A percentile compares a stretch with the other conserved stretches of the same genome.
phyloP scores from a whole-genome alignment of 805 yeast species.

The Ogataea dorogensis region DNA sequence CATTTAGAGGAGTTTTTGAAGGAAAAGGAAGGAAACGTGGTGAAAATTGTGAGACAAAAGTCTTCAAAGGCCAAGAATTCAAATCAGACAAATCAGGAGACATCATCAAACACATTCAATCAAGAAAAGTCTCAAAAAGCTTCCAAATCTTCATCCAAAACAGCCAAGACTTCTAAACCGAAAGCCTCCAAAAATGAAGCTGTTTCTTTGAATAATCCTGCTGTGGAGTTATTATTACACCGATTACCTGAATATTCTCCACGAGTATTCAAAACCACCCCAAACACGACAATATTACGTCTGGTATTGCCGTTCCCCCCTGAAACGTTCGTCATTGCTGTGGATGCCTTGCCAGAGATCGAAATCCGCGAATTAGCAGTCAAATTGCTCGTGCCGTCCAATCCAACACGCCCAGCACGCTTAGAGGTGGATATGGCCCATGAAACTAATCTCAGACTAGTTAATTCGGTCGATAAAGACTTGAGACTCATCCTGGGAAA shows the following conservation, averaged over 20 bases:
- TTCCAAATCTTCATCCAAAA: conserved; percentile 3
- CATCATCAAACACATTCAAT: conserved; percentile 14
- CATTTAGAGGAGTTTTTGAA: conserved; percentile 58
- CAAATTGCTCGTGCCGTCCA: conserved; percentile 34
- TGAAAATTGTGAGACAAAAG: conserved; percentile 49
- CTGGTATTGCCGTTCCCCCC: conserved; percentile 26
- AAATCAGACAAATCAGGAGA: no score
- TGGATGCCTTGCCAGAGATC: conserved; percentile 31
- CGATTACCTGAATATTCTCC: conserved; percentile 25
- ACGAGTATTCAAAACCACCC: conserved; percentile 29
- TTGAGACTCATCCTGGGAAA: conserved; percentile 33
- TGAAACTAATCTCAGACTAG: conserved; percentile 25
- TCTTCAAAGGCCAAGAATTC: no score
- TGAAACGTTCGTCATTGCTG: conserved; percentile 31
- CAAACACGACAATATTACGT: conserved; percentile 30
- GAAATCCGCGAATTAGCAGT: conserved; percentile 28
- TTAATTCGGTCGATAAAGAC: conserved; percentile 31
- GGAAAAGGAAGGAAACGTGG: conserved; percentile 57
- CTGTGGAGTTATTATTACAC: conserved; percentile 28
- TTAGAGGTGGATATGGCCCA: conserved; percentile 35
- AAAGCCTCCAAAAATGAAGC: no score
- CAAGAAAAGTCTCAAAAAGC: conserved; percentile 7
- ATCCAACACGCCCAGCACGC: conserved; percentile 26
- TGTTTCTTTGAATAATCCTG: no score
- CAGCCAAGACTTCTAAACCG: conserved; percentile 24